Percentiles rank a stretch among this genome's conserved stretches.
phyloP scores from a whole-genome alignment of 2,329 filamentous ascomycete genomes.

The Claviceps digitariae region DNA sequence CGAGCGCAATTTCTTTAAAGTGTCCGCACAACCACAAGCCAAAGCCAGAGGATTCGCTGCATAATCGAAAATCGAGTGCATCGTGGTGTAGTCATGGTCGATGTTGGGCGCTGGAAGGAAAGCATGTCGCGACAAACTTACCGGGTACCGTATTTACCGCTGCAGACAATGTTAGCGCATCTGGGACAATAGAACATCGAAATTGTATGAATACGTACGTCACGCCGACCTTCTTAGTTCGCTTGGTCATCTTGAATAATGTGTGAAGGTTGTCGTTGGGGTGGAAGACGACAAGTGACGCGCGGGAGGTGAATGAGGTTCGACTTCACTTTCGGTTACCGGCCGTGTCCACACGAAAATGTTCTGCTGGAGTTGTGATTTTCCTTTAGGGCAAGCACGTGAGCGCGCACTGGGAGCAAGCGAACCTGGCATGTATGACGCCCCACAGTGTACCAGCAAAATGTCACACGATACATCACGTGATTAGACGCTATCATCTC shows the following conservation, averaged over 20 bases:
- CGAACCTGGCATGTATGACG: conserved; percentile 7
- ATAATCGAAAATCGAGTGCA: conserved; percentile 1
- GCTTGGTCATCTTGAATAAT: conserved; percentile 74
- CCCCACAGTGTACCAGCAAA: not conserved
- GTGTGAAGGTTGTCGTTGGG: conserved; percentile 22
- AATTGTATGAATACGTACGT: conserved; percentile 36
- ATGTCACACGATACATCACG: conserved; percentile 3
- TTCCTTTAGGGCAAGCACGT: conserved; percentile 31
- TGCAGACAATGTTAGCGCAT: conserved; percentile 19
- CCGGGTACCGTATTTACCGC: conserved; percentile 90
- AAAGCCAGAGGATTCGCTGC: not conserved
- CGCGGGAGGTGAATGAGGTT: conserved; percentile 18
- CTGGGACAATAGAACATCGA: not conserved
- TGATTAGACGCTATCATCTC: not conserved
- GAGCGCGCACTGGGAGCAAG: conserved; percentile 15
- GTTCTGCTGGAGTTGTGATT: conserved; percentile 23
- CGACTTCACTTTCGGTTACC: conserved; percentile 13
- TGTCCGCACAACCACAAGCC: not conserved
- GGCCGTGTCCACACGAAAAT: conserved; percentile 19
- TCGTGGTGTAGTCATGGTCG: not conserved
- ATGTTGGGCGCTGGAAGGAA: not conserved
- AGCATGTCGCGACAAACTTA: conserved; percentile 33
- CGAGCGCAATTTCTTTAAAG: not conserved
- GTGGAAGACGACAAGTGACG: conserved; percentile 20
- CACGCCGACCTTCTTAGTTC: conserved; percentile 95